phyloP scores from a whole-genome alignment of 2,329 filamentous ascomycete species.

The Penicillium sclerotiorum region DNA sequence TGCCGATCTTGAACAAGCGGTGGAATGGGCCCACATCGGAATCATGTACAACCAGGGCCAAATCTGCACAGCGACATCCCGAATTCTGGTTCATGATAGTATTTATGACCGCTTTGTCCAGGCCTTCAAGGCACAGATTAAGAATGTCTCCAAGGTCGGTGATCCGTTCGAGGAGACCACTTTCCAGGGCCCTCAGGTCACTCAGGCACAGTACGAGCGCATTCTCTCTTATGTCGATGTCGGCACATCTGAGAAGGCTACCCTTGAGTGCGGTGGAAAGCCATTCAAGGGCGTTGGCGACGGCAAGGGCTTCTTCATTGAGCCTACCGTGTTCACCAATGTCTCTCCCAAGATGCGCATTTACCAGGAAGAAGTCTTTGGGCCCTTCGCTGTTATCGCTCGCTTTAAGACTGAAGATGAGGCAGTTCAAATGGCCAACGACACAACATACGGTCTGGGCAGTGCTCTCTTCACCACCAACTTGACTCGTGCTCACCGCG shows the following conservation, averaged over 20 bases:
- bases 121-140: constrained; percentile 28
- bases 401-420: constrained; percentile 41
- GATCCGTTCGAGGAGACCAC: constrained; percentile 39
- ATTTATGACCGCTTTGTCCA: constrained; percentile 27
- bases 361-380: constrained; percentile 47
- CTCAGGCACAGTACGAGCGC: constrained; percentile 29
- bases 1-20: constrained; percentile 67
- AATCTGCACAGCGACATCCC: constrained; percentile 39
- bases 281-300: constrained; percentile 32
- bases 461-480: constrained; percentile 44
- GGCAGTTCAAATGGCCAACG: constrained; percentile 40
- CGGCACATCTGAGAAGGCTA: constrained; percentile 41
- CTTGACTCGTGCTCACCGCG: constrained; percentile 40
- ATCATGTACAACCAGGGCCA: constrained; percentile 50
- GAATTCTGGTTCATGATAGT: constrained; percentile 29
- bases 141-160: constrained; percentile 32
- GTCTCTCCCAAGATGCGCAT: constrained; percentile 39
- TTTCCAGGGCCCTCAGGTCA: constrained; percentile 31
- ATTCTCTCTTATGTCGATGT: constrained; percentile 29
- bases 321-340: constrained; percentile 36
- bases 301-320: constrained; percentile 31
- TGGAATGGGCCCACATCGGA: constrained; percentile 67
- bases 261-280: constrained; percentile 35
- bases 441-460: constrained; percentile 43
- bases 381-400: constrained; percentile 41